phyloP scores from a whole-genome alignment of 805 yeast species.

The Monosporozyma servazzii region DNA sequence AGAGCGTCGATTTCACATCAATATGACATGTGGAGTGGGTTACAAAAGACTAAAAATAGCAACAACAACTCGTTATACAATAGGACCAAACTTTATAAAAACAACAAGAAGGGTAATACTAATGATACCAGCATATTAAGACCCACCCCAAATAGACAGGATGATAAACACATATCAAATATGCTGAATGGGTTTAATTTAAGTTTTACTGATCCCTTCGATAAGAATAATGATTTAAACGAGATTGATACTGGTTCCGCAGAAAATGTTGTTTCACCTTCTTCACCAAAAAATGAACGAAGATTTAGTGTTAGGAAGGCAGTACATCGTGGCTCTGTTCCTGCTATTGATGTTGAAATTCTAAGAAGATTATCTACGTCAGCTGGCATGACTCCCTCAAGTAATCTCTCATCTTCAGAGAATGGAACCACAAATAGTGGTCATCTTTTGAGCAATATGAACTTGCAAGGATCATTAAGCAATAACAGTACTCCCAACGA shows the following conservation, averaged over 20 bases:
- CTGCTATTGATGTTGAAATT: constrained; percentile 20
- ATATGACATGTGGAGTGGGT: constrained; percentile 20
- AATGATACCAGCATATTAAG: not conserved
- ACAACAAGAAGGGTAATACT: not conserved
- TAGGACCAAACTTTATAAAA: not conserved
- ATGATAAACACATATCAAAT: constrained; percentile 17
- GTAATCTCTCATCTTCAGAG: not conserved
- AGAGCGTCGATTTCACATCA: constrained; percentile 26
- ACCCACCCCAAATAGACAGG: constrained; percentile 5
- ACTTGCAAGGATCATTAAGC: not conserved
- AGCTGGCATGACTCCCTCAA: not conserved
- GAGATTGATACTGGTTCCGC: not conserved
- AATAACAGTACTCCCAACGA: not conserved
- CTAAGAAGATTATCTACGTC: constrained; percentile 16
- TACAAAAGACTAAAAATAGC: constrained; percentile 1
- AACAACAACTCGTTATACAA: not conserved
- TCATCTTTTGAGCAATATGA: not conserved
- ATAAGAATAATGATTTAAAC: not conserved
- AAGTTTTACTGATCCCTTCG: constrained; percentile 9
- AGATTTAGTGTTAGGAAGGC: constrained; percentile 19
- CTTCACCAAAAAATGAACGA: constrained; percentile 4
- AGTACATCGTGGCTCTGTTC: constrained; percentile 22
- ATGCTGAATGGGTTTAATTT: constrained; percentile 21
- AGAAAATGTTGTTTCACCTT: constrained; percentile 4
- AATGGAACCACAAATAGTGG: not conserved